These are phyloP conservation scores for Dothistroma septosporum DNA, from an alignment of 2,329 filamentous ascomycete genomes.

Conservation along the genomic window DNA sequence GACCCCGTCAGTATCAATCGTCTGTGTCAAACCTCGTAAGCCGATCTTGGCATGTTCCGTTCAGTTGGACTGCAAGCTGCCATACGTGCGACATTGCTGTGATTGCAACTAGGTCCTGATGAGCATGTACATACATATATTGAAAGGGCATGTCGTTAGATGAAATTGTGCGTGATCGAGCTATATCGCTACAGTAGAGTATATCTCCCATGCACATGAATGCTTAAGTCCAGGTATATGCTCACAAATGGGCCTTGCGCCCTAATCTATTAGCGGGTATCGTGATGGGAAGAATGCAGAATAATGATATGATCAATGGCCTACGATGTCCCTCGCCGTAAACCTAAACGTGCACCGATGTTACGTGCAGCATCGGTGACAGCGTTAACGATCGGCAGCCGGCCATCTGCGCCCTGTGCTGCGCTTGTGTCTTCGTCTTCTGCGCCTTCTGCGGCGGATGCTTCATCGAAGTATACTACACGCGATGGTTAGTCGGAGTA, in stretches of 20 bases:
- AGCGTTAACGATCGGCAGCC: slow-evolving; percentile 11
- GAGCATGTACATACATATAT: neutral
- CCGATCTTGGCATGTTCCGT: too few relatives aligned
- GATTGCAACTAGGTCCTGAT: too few relatives aligned
- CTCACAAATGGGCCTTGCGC: neutral
- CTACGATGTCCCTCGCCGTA: neutral
- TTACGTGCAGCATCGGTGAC: slow-evolving; percentile 4
- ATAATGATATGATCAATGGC: neutral
- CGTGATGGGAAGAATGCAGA: neutral
- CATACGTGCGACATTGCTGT: neutral
- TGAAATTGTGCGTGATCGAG: neutral
- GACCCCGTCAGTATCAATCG: too few relatives aligned
- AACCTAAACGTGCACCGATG: neutral
- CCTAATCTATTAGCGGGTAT: neutral
- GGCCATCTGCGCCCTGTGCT: neutral
- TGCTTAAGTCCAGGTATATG: neutral
- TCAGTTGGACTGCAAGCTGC: too few relatives aligned
- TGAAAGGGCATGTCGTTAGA: neutral
- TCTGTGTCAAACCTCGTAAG: too few relatives aligned
- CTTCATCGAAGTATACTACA: slow-evolving; percentile 22
- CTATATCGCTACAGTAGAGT: neutral
- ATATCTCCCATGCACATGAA: neutral
- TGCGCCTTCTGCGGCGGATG: slow-evolving; percentile 10
- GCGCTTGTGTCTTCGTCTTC: slow-evolving; percentile 8
- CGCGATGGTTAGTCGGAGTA: neutral